These are phyloP conservation scores for Helenozyma rhizophorensis DNA, from an alignment of 805 yeast species.

Conservation along the genomic window DNA sequence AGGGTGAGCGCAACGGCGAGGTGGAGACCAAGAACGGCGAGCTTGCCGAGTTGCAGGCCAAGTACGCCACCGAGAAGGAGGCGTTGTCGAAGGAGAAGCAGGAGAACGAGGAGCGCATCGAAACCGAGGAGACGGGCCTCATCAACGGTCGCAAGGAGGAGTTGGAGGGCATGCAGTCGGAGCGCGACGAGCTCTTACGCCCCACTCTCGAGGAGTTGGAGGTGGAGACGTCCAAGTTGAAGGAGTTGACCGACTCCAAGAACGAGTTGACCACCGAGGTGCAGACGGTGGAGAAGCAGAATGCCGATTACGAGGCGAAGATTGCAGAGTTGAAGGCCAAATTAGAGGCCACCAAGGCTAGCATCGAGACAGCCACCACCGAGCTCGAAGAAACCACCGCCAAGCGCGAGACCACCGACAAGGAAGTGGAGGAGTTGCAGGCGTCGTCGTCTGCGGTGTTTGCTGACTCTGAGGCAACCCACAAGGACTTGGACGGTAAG, in stretches of 20 bases:
- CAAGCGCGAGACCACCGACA: constrained; percentile 37
- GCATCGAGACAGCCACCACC: constrained; percentile 28
- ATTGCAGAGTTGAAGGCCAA: constrained; percentile 41
- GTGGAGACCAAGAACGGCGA: constrained; percentile 26
- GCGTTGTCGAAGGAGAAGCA: constrained; percentile 43
- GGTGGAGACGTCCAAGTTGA: constrained; percentile 44
- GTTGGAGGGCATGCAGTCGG: constrained; percentile 46
- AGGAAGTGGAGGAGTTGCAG: constrained; percentile 35
- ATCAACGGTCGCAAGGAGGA: constrained; percentile 43
- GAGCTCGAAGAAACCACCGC: constrained; percentile 30
- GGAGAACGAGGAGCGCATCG: constrained; percentile 43
- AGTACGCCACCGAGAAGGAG: constrained; percentile 38
- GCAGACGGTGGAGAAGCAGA: constrained; percentile 39
- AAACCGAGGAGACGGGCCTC: constrained; percentile 39
- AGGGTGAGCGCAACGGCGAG: constrained; percentile 25
- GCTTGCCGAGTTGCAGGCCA: constrained; percentile 32
- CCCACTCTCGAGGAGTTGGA: constrained; percentile 53
- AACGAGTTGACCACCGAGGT: constrained; percentile 42
- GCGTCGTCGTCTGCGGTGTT: constrained; percentile 21
- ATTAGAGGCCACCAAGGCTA: constrained; percentile 38
- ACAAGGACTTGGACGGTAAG: constrained; percentile 38
- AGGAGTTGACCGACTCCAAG: constrained; percentile 46
- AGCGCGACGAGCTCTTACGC: constrained; percentile 48
- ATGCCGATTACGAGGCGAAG: constrained; percentile 41
- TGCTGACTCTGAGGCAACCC: constrained; percentile 22